phyloP scores from a whole-genome alignment of 1,284 basidiomycete genomes.

The Ceratobasidium sp. region DNA sequence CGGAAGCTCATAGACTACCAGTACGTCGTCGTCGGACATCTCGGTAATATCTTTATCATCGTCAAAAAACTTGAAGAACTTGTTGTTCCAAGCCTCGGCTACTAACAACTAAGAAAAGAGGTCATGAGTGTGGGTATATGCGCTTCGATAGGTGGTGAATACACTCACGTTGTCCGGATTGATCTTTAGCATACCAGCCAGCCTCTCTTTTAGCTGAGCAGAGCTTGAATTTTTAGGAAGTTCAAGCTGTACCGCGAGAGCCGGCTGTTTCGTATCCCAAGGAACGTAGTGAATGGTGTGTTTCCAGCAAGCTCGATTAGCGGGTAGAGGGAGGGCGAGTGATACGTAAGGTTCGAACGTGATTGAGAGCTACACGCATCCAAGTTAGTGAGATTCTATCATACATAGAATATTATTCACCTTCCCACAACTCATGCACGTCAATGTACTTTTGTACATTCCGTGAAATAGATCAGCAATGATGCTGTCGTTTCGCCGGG shows the following conservation, averaged over 20 bases:
- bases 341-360: conserved; percentile 99
- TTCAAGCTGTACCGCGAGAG: conserved; percentile 75
- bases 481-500: conserved; percentile 95
- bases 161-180: conserved; percentile 74
- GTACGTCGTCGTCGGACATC: conserved; percentile 71
- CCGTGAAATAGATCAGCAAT: conserved; percentile 99
- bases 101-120: conserved; percentile 71
- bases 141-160: conserved; percentile 12
- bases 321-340: conserved; percentile 92
- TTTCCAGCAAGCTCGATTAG: conserved; percentile 79
- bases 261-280: conserved; percentile 72
- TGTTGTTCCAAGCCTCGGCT: conserved; percentile 77
- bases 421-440: conserved; percentile 96
- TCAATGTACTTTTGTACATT: conserved; percentile 93
- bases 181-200: conserved; percentile 78
- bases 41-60: conserved; percentile 75
- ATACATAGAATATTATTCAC: conserved; percentile 61
- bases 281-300: conserved; percentile 84
- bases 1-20: conserved; percentile 83
- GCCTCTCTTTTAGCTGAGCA: conserved; percentile 78
- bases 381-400: neutral
- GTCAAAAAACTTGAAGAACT: conserved; percentile 84
- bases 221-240: conserved; percentile 82
- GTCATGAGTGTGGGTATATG: conserved; percentile 31
- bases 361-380: conserved; percentile 83